Evolutionary conservation across 1,284 basidiomycete species (phyloP), one percentile per base, ranked within the genome.

Genomic region (Hemileia vastatrix): DNA sequence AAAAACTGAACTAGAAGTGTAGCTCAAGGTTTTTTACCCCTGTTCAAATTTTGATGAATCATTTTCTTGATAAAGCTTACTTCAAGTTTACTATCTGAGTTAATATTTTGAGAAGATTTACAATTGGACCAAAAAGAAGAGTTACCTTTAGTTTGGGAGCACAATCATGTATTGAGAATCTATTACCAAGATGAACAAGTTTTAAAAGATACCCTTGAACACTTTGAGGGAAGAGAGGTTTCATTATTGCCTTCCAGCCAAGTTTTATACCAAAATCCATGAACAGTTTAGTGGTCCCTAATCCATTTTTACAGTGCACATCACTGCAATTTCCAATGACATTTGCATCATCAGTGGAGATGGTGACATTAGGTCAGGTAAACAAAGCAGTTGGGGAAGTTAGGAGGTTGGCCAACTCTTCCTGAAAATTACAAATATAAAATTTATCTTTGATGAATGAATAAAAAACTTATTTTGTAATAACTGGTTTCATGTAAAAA

Each of bases 261-360:
- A 92, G 87, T 63, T 97, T 93, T 73, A 98, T 98, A 60, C 92
- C 91, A 74, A 95, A 97, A 79, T 97, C 94, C 90, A 98, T 94
- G 0, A 94, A 94, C 0, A 90, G 90, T 71, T 86, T 83, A 36
- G 90, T n/a, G n/a, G n/a, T n/a, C n/a, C 83, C 36, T 78, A 80
- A 51, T 84, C 82, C 84, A 58, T 89, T 83, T 24, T 82, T 80
- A 81, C 92, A 90, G 83, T 94, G 97, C 5, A 83, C 82, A 76
- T 93, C 92, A 53, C 85, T 86, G 72, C 92, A 86, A 77, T 96
- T 97, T 48, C 91, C 93, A 64, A 97, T 84, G 54, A 97, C 86
- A 47, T 85, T 83, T 73, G 93, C 83, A 55, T 84, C 85, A 36
- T 77, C 72, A 21, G 86, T 83, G 57, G 87, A 82, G 74, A 94